Conservation (phyloP, 345 rosid species). For the Carallia brachiata region DNA sequence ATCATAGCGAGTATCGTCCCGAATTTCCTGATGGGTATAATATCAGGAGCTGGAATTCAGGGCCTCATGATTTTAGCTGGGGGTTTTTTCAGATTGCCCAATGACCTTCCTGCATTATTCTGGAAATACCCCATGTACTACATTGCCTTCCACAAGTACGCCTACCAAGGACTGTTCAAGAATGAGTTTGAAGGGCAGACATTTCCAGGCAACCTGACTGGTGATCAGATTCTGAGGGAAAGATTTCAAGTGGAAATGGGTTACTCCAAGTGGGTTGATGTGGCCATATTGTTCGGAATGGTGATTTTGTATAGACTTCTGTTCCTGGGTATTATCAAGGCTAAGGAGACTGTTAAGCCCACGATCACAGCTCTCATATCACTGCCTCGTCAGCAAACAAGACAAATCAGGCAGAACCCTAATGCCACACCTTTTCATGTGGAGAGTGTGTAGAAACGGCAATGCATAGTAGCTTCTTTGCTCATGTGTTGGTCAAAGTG, state of each 20-base stretch:
- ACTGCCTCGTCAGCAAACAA: not conserved
- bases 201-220: conserved; percentile 11
- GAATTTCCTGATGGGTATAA: conserved; percentile 50
- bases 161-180: conserved; percentile 17
- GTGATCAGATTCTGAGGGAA: conserved; percentile 36
- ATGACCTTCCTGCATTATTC: conserved; percentile 38
- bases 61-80: conserved; percentile 47
- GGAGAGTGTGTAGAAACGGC: not conserved
- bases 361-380: not conserved
- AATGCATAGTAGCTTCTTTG: too few relatives aligned
- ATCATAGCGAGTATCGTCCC: conserved; percentile 49
- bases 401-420: conserved; percentile 16
- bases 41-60: conserved; percentile 53
- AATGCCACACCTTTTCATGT: conserved; percentile 4
- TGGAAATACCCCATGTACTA: conserved; percentile 51
- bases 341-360: conserved; percentile 31
- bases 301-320: conserved; percentile 31
- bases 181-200: conserved; percentile 37
- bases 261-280: conserved; percentile 54
- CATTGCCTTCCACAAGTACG: conserved; percentile 31
- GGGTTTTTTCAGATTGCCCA: conserved; percentile 49
- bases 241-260: conserved; percentile 44
- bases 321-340: conserved; percentile 35
- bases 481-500: too few relatives aligned
- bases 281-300: conserved; percentile 43